Evolutionary conservation across 1,284 basidiomycete genomes (phyloP), one percentile per base, ranked within the genome.

Genomic region (Cutaneotrichosporon cyanovorans): DNA sequence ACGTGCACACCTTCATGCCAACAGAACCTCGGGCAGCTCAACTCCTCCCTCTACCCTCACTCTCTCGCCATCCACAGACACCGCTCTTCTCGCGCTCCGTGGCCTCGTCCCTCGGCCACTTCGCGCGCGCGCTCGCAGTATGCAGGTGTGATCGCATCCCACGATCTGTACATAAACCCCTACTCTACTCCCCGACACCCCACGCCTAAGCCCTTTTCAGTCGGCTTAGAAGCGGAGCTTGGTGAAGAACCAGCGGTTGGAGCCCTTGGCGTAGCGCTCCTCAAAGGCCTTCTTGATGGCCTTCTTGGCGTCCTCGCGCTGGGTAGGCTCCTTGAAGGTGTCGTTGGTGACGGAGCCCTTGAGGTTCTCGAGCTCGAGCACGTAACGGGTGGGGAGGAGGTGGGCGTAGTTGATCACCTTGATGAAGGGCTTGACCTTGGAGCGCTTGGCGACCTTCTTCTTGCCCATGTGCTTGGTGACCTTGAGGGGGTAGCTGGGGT

Each of bases 391-490:
- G 46, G 91, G 91, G 83, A 95, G 92, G 55, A 96, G 79, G 76
- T 96, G 91, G 53, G 88, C 86, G 79, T 95, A 95, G 82, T 96
- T 96, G 74, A 95, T 75, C 55, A 92, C 90, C 82, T 95, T 95
- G 80, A 96, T 90, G 76, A 96, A 96, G 62, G 91, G 91, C 81
- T 96, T 96, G 73, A 96, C 84, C 76, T 90, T 91, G 76, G 81
- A 88, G 77, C 91, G 80, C 75, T 79, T 80, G 62, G 84, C 80
- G 57, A 95, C 74, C 75, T 87, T 89, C 81, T 93, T 96, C 72
- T 87, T 82, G 62, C 91, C 88, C 91, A 96, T 96, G 60, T 86
- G 84, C 72, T 84, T 85, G 63, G 89, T 93, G 56, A 95, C 90
- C 78, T 95, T 95, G 70, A 85, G 78, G 25, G 91, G 91, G 82